These are phyloP conservation scores for Pistacia integerrima DNA, from an alignment of 345 rosid species.

Conservation along the genomic window DNA sequence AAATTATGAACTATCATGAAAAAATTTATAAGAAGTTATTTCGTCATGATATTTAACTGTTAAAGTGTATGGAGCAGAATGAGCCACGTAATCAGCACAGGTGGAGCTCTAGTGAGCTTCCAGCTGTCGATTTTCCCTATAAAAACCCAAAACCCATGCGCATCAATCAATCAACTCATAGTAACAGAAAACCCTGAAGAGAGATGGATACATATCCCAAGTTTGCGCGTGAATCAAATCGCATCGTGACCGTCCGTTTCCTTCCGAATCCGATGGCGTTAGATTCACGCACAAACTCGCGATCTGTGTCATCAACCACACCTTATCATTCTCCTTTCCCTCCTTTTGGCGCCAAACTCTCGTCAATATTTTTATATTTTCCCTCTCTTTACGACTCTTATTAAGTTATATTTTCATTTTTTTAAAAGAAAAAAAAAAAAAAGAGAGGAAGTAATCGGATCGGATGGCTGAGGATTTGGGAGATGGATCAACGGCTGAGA, in stretches of 20 bases:
- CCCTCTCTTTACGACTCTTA: not conserved
- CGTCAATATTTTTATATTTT: not conserved
- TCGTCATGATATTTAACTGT: too few species aligned
- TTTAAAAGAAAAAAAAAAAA: not conserved
- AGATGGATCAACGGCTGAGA: constrained; percentile 22
- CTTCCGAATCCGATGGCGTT: constrained; percentile 11
- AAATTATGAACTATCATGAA: too few species aligned
- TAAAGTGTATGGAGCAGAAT: too few species aligned
- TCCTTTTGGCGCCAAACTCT: constrained; percentile 21
- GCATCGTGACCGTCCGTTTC: constrained; percentile 25
- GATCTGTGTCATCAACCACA: constrained; percentile 23
- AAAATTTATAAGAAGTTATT: too few species aligned
- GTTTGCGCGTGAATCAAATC: constrained; percentile 33
- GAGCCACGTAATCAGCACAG: too few species aligned
- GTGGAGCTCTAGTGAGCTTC: too few species aligned
- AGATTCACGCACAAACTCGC: constrained; percentile 45
- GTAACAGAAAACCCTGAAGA: not conserved
- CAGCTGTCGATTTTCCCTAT: not conserved
- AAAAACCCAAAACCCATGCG: not conserved
- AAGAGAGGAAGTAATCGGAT: not conserved
- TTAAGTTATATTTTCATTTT: too few species aligned
- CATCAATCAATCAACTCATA: not conserved
- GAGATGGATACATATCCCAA: constrained; percentile 16
- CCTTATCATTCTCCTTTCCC: not conserved
- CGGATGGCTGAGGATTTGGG: constrained; percentile 43